A percentile compares a stretch with the other conserved stretches of the same genome.
These are phyloP conservation scores for Rhizopus arrhizus DNA, from an alignment of 371 early-diverging fungal species.

Conservation along the genomic window DNA sequence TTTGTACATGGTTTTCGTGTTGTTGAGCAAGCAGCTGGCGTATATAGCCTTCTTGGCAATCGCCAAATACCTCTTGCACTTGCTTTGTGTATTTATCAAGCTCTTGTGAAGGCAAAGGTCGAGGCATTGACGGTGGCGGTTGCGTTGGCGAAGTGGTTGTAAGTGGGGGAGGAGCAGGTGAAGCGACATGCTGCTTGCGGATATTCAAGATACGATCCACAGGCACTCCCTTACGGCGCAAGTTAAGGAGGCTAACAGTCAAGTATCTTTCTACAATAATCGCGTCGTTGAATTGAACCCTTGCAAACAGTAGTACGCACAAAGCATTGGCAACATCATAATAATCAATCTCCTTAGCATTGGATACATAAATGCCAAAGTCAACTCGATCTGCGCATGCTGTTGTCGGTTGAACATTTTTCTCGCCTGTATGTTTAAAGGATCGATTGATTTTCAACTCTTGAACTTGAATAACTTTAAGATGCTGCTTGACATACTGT, in stretches of 20 bases:
- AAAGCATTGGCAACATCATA: constrained; percentile 80
- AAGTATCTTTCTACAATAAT: constrained; percentile 68
- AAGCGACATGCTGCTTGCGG: constrained; percentile 34
- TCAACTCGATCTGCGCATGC: constrained; percentile 63
- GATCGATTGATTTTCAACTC: constrained; percentile 65
- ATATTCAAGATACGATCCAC: constrained; percentile 85
- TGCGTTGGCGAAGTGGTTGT: constrained; percentile 7
- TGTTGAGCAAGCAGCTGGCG: constrained; percentile 56
- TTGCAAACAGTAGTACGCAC: constrained; percentile 60
- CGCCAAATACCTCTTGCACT: constrained; percentile 68
- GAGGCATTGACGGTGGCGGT: constrained; percentile 11
- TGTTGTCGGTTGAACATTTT: constrained; percentile 65
- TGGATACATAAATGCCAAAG: constrained; percentile 65
- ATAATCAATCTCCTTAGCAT: constrained; percentile 67
- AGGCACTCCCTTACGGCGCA: constrained; percentile 80
- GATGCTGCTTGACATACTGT: constrained; percentile 53
- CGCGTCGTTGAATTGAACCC: constrained; percentile 67
- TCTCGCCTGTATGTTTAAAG: constrained; percentile 62
- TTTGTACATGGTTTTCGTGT: constrained; percentile 57
- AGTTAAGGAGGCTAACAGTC: constrained; percentile 60
- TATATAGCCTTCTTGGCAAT: constrained; percentile 68
- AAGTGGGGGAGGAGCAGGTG: background rate
- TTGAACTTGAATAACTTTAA: constrained; percentile 56
- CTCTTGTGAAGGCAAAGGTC: constrained; percentile 24
- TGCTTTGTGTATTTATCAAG: constrained; percentile 48